Percentiles rank a stretch among this genome's conserved stretches.
Evolutionary conservation across 2,329 filamentous ascomycete species (phyloP).

Genomic region (Aspergillus carbonarius): DNA sequence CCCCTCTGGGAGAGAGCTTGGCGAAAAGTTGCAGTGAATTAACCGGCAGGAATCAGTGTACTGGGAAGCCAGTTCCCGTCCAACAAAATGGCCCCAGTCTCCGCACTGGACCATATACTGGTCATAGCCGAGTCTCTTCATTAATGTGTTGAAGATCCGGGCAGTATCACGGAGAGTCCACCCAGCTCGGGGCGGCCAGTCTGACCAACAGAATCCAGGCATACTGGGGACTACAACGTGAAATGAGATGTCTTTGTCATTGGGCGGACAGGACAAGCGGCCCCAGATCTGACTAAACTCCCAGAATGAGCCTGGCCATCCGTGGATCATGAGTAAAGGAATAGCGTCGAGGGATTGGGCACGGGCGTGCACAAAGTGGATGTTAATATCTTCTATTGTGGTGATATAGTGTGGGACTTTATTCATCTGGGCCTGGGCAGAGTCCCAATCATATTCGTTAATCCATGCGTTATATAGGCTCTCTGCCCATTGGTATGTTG

Average conservation of each 20-base stretch:
- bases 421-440: conserved; percentile 4
- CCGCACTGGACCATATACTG: conserved; percentile 10
- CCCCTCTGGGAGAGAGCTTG: not conserved
- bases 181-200: not conserved
- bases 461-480: conserved; percentile 1
- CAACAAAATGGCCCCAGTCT: conserved; percentile 12
- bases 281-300: conserved; percentile 9
- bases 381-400: conserved; percentile 3
- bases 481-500: conserved; percentile 6
- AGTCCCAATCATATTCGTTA: conserved; percentile 4
- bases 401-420: not conserved
- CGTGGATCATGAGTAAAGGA: conserved; percentile 10
- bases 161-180: conserved; percentile 10
- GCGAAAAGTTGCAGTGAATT: conserved; percentile 8
- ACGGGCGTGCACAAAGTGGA: conserved; percentile 6
- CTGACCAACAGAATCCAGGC: conserved; percentile 12
- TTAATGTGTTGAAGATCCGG: conserved; percentile 5
- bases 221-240: conserved; percentile 11
- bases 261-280: not conserved
- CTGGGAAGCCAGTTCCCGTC: conserved; percentile 4
- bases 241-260: not conserved
- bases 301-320: conserved; percentile 14
- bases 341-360: not conserved
- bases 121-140: conserved; percentile 5
- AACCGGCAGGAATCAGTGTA: conserved; percentile 2